Percentiles rank a stretch among this genome's conserved stretches.
phyloP scores from a whole-genome alignment of 208 protist species.

The Wallacemonas collosoma region DNA sequence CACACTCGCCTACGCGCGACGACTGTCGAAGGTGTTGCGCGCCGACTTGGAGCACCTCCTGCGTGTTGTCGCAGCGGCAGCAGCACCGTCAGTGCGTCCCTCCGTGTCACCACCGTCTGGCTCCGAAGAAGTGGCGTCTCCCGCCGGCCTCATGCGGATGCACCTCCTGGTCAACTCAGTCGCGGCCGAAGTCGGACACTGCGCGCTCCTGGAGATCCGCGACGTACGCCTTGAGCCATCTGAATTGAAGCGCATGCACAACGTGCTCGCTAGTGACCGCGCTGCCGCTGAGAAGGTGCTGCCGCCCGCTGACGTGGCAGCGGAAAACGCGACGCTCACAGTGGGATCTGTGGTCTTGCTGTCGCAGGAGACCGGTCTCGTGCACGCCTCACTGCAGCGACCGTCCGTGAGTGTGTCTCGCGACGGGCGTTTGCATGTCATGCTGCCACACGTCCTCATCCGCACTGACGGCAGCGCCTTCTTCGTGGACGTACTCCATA shows the following conservation, averaged over 20 bases:
- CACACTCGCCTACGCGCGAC: background rate
- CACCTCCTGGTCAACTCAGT: conserved; percentile 1
- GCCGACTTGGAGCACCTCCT: background rate
- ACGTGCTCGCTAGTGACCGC: background rate
- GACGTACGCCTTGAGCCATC: background rate
- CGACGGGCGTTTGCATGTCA: background rate
- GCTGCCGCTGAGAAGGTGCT: too few relatives aligned
- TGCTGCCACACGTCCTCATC: background rate
- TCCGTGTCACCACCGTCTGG: background rate
- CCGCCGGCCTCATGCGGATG: background rate
- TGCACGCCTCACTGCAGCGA: background rate
- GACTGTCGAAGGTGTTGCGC: background rate
- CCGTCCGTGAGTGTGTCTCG: background rate
- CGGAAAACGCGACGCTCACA: background rate
- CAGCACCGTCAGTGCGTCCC: background rate
- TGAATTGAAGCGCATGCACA: background rate
- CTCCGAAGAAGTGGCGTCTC: too few relatives aligned
- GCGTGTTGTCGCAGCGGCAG: background rate
- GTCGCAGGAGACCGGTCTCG: background rate
- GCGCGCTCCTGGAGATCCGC: conserved; percentile 2
- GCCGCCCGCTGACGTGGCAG: background rate
- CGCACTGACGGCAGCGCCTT: conserved; percentile 1
- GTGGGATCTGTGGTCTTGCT: conserved; percentile 2
- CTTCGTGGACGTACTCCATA: conserved; percentile 12
- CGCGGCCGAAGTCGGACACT: conserved; percentile 1